Evolutionary conservation across 2,329 filamentous ascomycete genomes (phyloP).

Genomic region (Truncatella angustata): DNA sequence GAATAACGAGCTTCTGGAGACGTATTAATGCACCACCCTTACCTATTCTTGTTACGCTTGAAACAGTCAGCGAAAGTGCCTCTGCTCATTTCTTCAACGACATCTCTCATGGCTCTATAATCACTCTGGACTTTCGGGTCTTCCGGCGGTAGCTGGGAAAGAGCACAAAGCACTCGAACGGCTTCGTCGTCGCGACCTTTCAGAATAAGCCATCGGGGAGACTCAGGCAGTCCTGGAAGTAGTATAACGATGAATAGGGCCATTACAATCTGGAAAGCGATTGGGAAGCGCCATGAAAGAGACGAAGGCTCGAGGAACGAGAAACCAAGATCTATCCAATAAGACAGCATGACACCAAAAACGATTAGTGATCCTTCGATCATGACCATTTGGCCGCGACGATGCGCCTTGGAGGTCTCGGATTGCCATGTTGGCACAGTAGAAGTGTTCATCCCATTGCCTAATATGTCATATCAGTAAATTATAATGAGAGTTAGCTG

Average conservation of each 20-base stretch:
- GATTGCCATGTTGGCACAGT: slow-evolving; percentile 17
- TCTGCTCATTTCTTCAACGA: slow-evolving; percentile 1
- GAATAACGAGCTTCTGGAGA: too few relatives aligned
- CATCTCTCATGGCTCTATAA: slow-evolving; percentile 7
- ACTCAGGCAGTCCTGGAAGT: slow-evolving; percentile 1
- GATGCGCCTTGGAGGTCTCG: slow-evolving; percentile 14
- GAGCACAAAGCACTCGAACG: slow-evolving; percentile 1
- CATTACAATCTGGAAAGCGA: slow-evolving; percentile 4
- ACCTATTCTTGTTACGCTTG: slow-evolving; percentile 5
- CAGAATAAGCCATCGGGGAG: slow-evolving; percentile 6
- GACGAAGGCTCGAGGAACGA: slow-evolving; percentile 7
- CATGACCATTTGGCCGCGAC: slow-evolving; percentile 15
- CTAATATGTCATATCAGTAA: too few relatives aligned
- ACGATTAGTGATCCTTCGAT: slow-evolving; percentile 12
- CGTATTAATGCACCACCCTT: too few relatives aligned
- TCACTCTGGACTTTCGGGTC: neutral
- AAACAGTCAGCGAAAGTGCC: slow-evolving; percentile 5
- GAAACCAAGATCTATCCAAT: slow-evolving; percentile 9
- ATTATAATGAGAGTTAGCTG: neutral
- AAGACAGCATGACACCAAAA: slow-evolving; percentile 7
- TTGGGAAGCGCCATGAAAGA: slow-evolving; percentile 6
- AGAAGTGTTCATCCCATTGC: slow-evolving; percentile 14
- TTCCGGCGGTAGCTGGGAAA: neutral
- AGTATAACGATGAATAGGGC: slow-evolving; percentile 2
- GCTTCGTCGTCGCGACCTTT: slow-evolving; percentile 5